phyloP scores from a whole-genome alignment of 2,329 filamentous ascomycete species.

The Coccinonectria pachysandricola region DNA sequence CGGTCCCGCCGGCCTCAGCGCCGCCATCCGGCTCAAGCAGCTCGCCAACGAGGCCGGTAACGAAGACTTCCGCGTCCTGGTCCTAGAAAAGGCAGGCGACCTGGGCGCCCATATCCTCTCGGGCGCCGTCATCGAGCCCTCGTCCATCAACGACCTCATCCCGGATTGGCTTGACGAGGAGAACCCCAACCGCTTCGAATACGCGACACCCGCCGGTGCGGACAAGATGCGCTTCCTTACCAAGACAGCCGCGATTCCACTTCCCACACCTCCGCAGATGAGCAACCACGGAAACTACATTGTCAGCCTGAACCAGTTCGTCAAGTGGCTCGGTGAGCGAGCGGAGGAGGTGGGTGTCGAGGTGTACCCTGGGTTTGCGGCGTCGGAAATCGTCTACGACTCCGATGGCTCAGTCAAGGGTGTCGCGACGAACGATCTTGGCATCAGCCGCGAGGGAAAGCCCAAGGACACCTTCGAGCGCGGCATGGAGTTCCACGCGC shows the following conservation, averaged over 20 bases:
- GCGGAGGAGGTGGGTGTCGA: conserved; percentile 97
- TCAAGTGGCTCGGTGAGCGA: conserved; percentile 89
- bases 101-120: conserved; percentile 92
- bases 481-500: conserved; percentile 96
- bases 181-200: conserved; percentile 79
- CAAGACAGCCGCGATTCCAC: conserved; percentile 62
- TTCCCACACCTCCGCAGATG: conserved; percentile 93
- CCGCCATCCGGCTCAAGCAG: conserved; percentile 91
- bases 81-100: conserved; percentile 93
- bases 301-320: conserved; percentile 86
- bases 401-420: conserved; percentile 81
- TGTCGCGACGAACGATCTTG: conserved; percentile 92
- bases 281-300: conserved; percentile 98
- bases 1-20: conserved; percentile 86
- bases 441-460: conserved; percentile 69
- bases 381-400: conserved; percentile 82
- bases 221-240: conserved; percentile 95
- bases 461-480: conserved; percentile 87
- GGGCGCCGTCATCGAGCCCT: conserved; percentile 88
- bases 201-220: conserved; percentile 70
- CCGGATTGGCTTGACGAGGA: conserved; percentile 87
- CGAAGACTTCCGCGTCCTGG: conserved; percentile 85
- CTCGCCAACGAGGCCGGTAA: conserved; percentile 90
- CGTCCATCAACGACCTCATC: conserved; percentile 77
- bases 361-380: conserved; percentile 91